phyloP scores from a whole-genome alignment of 495 filamentous ascomycete genomes.

The Bathelium albidoporum region DNA sequence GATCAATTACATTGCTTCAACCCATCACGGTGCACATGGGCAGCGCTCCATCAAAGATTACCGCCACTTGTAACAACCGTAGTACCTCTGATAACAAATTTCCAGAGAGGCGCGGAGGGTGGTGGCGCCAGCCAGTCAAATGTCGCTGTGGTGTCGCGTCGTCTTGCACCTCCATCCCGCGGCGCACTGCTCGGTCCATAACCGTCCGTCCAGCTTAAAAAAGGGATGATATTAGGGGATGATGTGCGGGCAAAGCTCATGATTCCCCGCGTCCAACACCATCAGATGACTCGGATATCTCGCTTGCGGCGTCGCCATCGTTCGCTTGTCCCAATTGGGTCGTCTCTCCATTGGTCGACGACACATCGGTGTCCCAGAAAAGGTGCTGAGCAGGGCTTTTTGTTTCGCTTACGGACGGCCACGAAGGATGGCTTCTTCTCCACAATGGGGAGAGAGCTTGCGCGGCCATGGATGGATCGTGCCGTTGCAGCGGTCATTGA shows the following conservation, averaged over 20 bases:
- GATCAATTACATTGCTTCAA: neutral
- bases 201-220: too few relatives aligned
- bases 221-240: neutral
- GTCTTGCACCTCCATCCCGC: neutral
- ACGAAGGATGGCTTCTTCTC: neutral
- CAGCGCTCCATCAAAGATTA: neutral
- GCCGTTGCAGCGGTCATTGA: neutral
- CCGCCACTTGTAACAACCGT: neutral
- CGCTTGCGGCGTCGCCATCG: constrained; percentile 2
- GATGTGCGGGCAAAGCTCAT: neutral
- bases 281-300: constrained; percentile 3
- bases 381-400: neutral
- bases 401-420: neutral
- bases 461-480: neutral
- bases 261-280: neutral
- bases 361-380: neutral
- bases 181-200: neutral
- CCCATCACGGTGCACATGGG: neutral
- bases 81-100: too few relatives aligned
- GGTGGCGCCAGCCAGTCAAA: neutral
- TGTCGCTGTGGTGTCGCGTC: neutral
- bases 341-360: neutral
- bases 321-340: neutral
- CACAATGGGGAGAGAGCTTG: neutral
- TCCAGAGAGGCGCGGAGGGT: neutral